Conservation (phyloP, 768 basidiomycete species). For the Psilocybe subaeruginosa region DNA sequence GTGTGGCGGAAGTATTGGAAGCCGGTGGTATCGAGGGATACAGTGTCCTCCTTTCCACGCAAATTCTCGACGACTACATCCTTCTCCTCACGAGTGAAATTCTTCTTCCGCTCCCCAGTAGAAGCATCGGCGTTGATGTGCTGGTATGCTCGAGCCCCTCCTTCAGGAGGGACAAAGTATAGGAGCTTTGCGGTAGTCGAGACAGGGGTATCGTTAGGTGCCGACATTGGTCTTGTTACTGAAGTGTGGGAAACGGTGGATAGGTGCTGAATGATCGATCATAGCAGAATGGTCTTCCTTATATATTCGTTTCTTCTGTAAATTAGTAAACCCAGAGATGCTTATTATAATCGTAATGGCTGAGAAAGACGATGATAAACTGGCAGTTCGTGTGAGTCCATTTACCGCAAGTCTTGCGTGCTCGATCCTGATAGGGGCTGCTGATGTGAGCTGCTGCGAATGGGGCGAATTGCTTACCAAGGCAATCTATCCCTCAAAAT, state of each 20-base stretch:
- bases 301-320: background rate
- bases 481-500: no score
- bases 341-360: background rate
- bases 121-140: conserved; percentile 35
- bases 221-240: background rate
- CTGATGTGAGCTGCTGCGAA: conserved; percentile 22
- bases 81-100: conserved; percentile 31
- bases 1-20: conserved; percentile 47
- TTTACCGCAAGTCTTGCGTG: conserved; percentile 2
- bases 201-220: conserved; percentile 5
- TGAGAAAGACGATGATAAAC: background rate
- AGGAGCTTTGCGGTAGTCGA: conserved; percentile 33
- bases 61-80: conserved; percentile 52
- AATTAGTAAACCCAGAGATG: background rate
- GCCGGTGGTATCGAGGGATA: conserved; percentile 51
- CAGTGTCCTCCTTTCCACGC: conserved; percentile 48
- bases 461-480: background rate
- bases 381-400: background rate
- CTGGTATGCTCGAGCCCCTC: conserved; percentile 43
- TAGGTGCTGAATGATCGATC: no score
- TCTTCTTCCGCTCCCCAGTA: conserved; percentile 38
- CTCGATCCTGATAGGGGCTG: background rate
- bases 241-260: no score
- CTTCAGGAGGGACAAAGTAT: conserved; percentile 39
- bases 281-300: background rate